Evolutionary conservation across 1,139 yeast species (phyloP), one percentile per base, ranked within the genome.

Genomic region (Zygoascus meyerae): DNA sequence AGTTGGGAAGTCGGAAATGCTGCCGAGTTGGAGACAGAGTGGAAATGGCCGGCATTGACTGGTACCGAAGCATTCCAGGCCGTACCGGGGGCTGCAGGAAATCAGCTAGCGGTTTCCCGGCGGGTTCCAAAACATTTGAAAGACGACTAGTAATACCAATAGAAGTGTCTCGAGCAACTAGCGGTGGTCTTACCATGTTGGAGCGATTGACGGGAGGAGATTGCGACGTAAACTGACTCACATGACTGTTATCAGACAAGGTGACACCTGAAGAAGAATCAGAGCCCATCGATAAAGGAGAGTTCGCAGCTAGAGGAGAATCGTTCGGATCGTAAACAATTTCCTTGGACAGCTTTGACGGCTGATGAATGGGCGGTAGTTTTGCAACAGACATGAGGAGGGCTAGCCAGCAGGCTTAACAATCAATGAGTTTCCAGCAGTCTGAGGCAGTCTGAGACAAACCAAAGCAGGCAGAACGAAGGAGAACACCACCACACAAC

Each of bases 11-110:
- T 31, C 70, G 55, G 51, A 66, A 63, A 40, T 66, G 68, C 40
- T 66, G 70, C 21, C 70, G 48, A 1, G 68, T 62, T 4, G 70
- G 70, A 39, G 66, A 61, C 44, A 59, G 49, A 4, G 58, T 49
- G 12, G 62, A 55, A 15, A 57, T 44, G 15, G 57, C 55, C 5
- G 70, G 70, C 32, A 64, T 54, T 7, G 69, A 63, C 48, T 66
- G 64, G 50, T 57, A 63, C n/a, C 69, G 57, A 14, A 52, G 34
- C 52, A 57, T 46, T 10, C 52, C 55, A 8, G 61, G 61, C 28
- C 60, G 48, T 6, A 35, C 14, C 9, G 40, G 40, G 8, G 43
- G 43, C 15, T 28, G 31, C 5, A 17, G 18, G 21, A 38, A 31
- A 16, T 28, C 29, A 11, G 36, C 29, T 12, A 8, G 8, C n/a